Base-by-base conservation (phyloP, 2,329 filamentous ascomycete genomes). In the Monosporascus sp. region DNA sequence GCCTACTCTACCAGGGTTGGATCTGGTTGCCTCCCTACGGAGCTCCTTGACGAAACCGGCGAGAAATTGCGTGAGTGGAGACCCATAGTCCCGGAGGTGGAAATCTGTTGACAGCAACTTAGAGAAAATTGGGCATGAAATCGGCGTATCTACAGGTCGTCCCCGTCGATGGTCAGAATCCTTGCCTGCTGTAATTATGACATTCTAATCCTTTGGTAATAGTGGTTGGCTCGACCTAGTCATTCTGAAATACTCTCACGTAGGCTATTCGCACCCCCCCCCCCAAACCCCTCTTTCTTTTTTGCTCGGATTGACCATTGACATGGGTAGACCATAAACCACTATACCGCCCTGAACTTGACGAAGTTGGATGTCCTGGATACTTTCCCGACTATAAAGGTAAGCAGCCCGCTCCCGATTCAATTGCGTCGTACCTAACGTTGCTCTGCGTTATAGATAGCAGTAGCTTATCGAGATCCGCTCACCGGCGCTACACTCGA, bases 361-460 rank as follows among this genome's bases (percentile, higher is more conserved):
- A 51, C 78, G 17, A 56, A 84, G 70, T 78, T 89, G 22, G 86
- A 89, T 61, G 78, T 91, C 38, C 77, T 91, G 17, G 88, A 91
- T 67, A 81, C 81, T 35, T 91, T 96, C 67, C 77, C 81, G 9
- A 85, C 84, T 64, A 80, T 95, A 71, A 88, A 91, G 69, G 44
- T 46, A 37, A 22, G 22, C 6, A 49, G 20, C 20, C 35, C 35
- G 14, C 28, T 40, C 18, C 47, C 22, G 37, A 20, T 49, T 14
- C 28, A 52, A n/a, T 37, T 26, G 11, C 4, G 37, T 35, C 22
- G 26, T 11, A 37, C 22, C 37, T 38, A 48, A 52, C 45, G 15
- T 14, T 18, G 7, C 43, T 28, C 11, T 20, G 28, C 9, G 9
- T 31, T 45, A 17, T n/a, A 52, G 45, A 43, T 50, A 15, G 37